phyloP scores from a whole-genome alignment of 139 green algal genomes.

The Auxenochlorella protothecoides region DNA sequence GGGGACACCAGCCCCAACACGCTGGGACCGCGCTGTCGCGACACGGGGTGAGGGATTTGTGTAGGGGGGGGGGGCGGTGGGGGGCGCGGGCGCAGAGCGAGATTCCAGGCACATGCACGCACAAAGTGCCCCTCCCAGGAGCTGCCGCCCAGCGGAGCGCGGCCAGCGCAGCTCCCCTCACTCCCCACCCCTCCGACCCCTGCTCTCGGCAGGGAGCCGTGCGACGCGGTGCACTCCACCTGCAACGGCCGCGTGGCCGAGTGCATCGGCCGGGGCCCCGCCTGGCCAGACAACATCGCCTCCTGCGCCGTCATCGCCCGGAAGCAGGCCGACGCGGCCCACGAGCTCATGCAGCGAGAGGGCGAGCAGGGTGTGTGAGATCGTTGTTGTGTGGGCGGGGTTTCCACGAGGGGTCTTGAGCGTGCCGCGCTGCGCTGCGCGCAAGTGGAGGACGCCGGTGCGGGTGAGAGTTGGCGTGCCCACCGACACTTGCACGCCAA shows the following conservation, averaged over 20 bases:
- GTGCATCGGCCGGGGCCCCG: slow-evolving; percentile 61
- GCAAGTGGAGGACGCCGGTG: slow-evolving; percentile 26
- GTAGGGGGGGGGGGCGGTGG: too few relatives aligned
- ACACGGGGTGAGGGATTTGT: slow-evolving; percentile 40
- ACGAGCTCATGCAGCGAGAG: slow-evolving; percentile 1
- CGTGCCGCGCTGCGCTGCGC: too few relatives aligned
- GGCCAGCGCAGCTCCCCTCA: too few relatives aligned
- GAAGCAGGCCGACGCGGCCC: slow-evolving; percentile 43
- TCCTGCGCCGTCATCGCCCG: slow-evolving; percentile 42
- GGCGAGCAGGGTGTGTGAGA: too few relatives aligned
- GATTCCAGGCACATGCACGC: too few relatives aligned
- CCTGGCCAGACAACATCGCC: slow-evolving; percentile 14
- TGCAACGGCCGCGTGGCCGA: slow-evolving; percentile 63
- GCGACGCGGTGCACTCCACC: slow-evolving; percentile 48
- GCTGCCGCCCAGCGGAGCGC: too few relatives aligned
- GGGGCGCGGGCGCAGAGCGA: too few relatives aligned
- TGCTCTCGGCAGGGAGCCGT: slow-evolving; percentile 24
- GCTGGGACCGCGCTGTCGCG: slow-evolving; percentile 57
- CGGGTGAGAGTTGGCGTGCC: not conserved
- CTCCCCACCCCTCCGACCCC: too few relatives aligned
- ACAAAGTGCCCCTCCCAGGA: too few relatives aligned
- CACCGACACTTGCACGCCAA: not conserved
- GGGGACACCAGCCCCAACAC: slow-evolving; percentile 74
- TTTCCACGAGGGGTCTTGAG: too few relatives aligned
- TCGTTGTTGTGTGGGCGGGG: too few relatives aligned